Base-by-base conservation (phyloP, 179 eudicot species). In the Drosera spatulata region DNA sequence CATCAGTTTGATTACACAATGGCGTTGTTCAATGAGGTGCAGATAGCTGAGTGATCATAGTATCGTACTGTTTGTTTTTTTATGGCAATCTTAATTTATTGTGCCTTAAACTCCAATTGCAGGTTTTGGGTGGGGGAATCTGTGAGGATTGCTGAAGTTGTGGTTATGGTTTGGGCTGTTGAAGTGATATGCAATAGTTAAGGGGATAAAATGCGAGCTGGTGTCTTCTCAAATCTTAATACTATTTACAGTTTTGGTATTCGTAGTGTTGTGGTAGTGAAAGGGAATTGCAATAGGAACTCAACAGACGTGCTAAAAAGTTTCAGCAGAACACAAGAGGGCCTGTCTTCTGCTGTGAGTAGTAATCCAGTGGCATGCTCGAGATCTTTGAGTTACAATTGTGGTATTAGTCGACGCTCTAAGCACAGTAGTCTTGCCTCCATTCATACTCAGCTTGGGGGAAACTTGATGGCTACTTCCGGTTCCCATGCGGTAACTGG, bases 401-500 rank as follows among this genome's bases (percentile, higher is more conserved):
- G 33, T 22, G 33, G 33, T 22, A 22, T 22, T 22, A 22, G 33
- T 22, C 33, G 33, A 22, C 33, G 33, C 33, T 22, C 33, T 22
- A 22, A 22, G 33, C 33, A 22, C 33, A 22, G 33, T 22, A 22
- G 33, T 22, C 33, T 22, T 22, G 33, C 33, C 33, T 46, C 44
- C 44, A 56, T 14, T 43, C 47, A 52, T 49, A 48, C 39, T 43
- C 60, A n/a, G 40, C 15, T 43, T 54, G 51, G 47, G 55, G 53
- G 67, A 64, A 61, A 42, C 39, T n/a, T 62, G 46, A 74, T 74
- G 82, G 79, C 76, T 48, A 67, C 79, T 58, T 65, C 79, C 7
- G 72, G 74, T 44, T 68, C 71, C n/a, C 75, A 67, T 7, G 42
- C 62, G 45, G 52, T 74, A 6, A 46, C 74, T 10, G 69, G 73